Evolutionary conservation across 345 rosid species (phyloP), one percentile per base, ranked within the genome.

Genomic region (Eucalyptus sp.): DNA sequence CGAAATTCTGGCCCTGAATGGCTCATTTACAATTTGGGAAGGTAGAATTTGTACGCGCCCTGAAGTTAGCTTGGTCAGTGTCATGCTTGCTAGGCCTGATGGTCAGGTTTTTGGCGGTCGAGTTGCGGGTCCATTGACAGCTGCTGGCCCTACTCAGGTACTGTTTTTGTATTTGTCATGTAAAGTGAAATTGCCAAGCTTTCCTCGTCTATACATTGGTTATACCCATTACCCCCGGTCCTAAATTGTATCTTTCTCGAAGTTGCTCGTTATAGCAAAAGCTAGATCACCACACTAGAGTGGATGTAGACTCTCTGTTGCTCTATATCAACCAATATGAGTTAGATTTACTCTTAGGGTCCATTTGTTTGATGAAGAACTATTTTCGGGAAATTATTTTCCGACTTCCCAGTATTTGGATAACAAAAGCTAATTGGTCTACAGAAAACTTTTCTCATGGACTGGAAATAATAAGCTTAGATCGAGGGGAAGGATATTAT

Each of bases 81-180:
- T 93, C 58, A 86, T 89, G 41, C 51, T 93, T 50, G 92, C 95
- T 50, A 86, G 86, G 29, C 86, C 92, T 50, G 62, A 92, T 87
- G 94, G 95, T 31, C 51, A 79, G 11, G 92, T 94, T 60, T 87
- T 94, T 10, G 96, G 95, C 50, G 95, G 96, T 86, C 50, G 54
- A 43, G 89, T 94, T 90, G 92, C 86, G 6, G 92, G 94, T 49
- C 88, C 92, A 9, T 17, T 91, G 10, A 71, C 93, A 25, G 96
- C 92, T 43, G 94, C 90, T 48, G 52, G 88, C 58, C 92, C 90
- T 31, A 50, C 89, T 86, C 93, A 92, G 89, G 94, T 94, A 88
- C 79, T 22, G 83, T 41, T 37, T 41, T 18, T 18, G 44, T 89
- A 83, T 20, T 58, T 43, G 31, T 8, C 51, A 3, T 64, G 60